Evolutionary conservation across 2,329 filamentous ascomycete species (phyloP), one percentile per base, ranked within the genome.

Genomic region (Trichoderma sp.): DNA sequence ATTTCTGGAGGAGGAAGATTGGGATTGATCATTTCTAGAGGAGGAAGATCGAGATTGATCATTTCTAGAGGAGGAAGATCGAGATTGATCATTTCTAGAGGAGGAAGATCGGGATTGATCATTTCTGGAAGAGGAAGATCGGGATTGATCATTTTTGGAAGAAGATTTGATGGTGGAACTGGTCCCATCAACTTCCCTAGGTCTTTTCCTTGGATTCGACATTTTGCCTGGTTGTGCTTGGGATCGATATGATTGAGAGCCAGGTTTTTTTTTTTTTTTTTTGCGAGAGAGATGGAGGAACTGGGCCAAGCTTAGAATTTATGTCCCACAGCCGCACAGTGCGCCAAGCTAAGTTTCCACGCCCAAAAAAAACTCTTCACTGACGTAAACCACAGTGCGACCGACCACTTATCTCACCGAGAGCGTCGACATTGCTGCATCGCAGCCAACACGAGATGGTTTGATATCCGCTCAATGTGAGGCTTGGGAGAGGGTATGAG

Each of bases 131-230:
- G n/a, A n/a, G n/a, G n/a, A n/a, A n/a, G n/a, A n/a, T n/a, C n/a
- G n/a, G n/a, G n/a, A n/a, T n/a, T n/a, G n/a, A n/a, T n/a, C n/a
- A n/a, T n/a, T n/a, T n/a, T n/a, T n/a, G n/a, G n/a, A n/a, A n/a
- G n/a, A n/a, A n/a, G n/a, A n/a, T n/a, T n/a, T n/a, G n/a, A n/a
- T n/a, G n/a, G n/a, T n/a, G n/a, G n/a, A n/a, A n/a, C n/a, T n/a
- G n/a, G n/a, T n/a, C n/a, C n/a, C n/a, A n/a, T n/a, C n/a, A n/a
- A n/a, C n/a, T 25, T 86, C 85, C 1, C 83, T 82, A 70, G 85
- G 83, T 72, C 89, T 86, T 78, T 87, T 90, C 74, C 81, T 85
- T 58, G 81, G 71, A 68, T 79, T 80, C 4, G 80, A 77, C 80
- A 82, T 82, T 42, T 56, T 39, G 42, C 22, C 58, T 37, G 34